A percentile compares a stretch with the other conserved stretches of the same genome.
These are phyloP conservation scores for Meredithiella fracta DNA, from an alignment of 2,329 filamentous ascomycete genomes.

Conservation along the genomic window DNA sequence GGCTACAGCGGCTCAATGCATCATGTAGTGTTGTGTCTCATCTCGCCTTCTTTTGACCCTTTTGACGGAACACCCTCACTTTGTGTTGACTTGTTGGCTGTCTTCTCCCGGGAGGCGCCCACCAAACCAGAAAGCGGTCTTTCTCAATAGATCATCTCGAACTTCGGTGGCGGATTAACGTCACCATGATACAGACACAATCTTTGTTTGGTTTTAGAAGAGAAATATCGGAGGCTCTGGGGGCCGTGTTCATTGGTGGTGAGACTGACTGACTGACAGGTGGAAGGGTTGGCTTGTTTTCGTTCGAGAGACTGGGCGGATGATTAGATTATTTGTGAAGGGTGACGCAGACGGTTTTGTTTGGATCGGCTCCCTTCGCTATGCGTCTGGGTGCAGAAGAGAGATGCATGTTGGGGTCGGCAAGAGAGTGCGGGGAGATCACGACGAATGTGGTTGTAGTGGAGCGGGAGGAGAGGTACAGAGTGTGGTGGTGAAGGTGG, in stretches of 20 bases:
- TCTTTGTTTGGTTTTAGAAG: too few relatives aligned
- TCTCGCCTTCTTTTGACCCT: too few relatives aligned
- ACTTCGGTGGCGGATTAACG: too few relatives aligned
- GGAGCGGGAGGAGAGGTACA: neutral
- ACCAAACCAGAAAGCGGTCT: too few relatives aligned
- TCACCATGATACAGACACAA: too few relatives aligned
- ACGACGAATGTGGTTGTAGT: neutral
- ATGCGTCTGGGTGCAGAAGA: neutral
- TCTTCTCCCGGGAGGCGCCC: too few relatives aligned
- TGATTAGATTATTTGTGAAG: neutral
- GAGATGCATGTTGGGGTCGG: neutral
- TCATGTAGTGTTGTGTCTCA: too few relatives aligned
- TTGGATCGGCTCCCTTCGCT: constrained; percentile 8
- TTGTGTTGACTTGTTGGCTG: too few relatives aligned
- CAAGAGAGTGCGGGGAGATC: neutral
- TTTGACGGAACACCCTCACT: too few relatives aligned
- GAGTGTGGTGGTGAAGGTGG: neutral
- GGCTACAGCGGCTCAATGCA: too few relatives aligned
- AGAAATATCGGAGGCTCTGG: neutral
- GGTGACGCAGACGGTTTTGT: neutral
- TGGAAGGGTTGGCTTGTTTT: neutral
- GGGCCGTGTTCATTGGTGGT: neutral
- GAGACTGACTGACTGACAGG: neutral
- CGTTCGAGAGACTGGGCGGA: too few relatives aligned
- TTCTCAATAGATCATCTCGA: too few relatives aligned